phyloP scores from a whole-genome alignment of 176 grass and related monocot genomes.

The Avena insularis region DNA sequence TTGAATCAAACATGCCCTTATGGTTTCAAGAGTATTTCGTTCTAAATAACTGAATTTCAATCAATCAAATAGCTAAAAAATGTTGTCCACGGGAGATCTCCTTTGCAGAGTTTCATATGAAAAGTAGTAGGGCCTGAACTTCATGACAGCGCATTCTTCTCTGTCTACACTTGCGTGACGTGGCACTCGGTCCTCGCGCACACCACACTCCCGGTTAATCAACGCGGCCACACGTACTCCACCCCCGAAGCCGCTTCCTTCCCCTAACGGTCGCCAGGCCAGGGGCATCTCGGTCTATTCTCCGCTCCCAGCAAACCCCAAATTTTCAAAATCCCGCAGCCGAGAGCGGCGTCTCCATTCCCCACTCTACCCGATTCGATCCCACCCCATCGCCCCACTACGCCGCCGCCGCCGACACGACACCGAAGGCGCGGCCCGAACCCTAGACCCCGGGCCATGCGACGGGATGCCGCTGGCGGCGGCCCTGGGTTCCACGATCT shows the following conservation, averaged over 20 bases:
- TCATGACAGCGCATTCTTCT: no score
- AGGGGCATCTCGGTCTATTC: constrained; percentile 59
- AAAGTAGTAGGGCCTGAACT: no score
- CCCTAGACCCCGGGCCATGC: constrained; percentile 48
- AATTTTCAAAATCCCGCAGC: constrained; percentile 62
- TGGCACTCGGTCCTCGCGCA: constrained; percentile 24
- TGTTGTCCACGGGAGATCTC: no score
- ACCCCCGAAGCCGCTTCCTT: constrained; percentile 21
- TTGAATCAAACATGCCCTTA: no score
- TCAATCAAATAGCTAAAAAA: no score
- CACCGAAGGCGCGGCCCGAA: constrained; percentile 1
- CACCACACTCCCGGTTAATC: constrained; percentile 22
- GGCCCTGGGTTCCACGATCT: constrained; percentile 68
- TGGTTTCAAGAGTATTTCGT: no score
- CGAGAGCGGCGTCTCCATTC: constrained; percentile 42
- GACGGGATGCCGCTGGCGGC: constrained; percentile 56
- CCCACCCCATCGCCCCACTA: background rate
- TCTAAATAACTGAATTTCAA: no score
- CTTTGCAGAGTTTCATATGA: no score
- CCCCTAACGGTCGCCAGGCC: constrained; percentile 64
- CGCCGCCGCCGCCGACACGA: background rate
- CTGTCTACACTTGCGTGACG: background rate
- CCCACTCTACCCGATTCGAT: constrained; percentile 46
- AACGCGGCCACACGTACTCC: constrained; percentile 35
- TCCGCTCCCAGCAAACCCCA: constrained; percentile 5